Evolutionary conservation across 768 basidiomycete species (phyloP).

Genomic region (Candolleomyces aberdarensis): DNA sequence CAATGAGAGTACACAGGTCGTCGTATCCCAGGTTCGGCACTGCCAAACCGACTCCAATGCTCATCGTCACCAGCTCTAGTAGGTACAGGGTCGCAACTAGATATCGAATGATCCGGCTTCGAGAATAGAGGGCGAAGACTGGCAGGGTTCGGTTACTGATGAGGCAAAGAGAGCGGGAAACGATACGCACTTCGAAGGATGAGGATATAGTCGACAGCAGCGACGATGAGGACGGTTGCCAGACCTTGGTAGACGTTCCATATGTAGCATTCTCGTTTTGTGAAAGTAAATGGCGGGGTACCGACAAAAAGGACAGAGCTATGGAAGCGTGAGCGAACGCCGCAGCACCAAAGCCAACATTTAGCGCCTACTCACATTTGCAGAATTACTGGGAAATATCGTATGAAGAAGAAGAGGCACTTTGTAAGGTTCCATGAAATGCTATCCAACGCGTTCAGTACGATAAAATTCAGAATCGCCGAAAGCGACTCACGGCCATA

Average conservation of each 20-base stretch:
- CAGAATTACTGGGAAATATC: slow-evolving; percentile 34
- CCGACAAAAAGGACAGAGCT: slow-evolving; percentile 36
- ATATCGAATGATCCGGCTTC: slow-evolving; percentile 1
- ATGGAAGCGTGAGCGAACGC: neutral
- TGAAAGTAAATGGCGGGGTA: slow-evolving; percentile 32
- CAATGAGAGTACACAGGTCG: slow-evolving; percentile 28
- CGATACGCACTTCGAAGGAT: slow-evolving; percentile 33
- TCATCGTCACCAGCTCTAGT: slow-evolving; percentile 30
- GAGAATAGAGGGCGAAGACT: slow-evolving; percentile 38
- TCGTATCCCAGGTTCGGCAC: slow-evolving; percentile 31
- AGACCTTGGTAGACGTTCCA: slow-evolving; percentile 42
- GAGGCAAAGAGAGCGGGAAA: neutral
- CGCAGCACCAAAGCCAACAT: neutral
- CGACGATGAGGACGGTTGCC: slow-evolving; percentile 26
- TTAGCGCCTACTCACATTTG: slow-evolving; percentile 28
- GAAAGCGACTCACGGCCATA: no score
- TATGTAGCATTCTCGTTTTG: slow-evolving; percentile 38
- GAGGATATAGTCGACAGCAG: slow-evolving; percentile 36
- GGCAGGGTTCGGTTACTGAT: neutral
- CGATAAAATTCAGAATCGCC: no score
- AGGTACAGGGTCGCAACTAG: slow-evolving; percentile 13
- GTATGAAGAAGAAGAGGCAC: slow-evolving; percentile 32
- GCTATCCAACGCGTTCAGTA: neutral
- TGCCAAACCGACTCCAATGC: slow-evolving; percentile 24
- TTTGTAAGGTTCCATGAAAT: slow-evolving; percentile 33